phyloP scores from a whole-genome alignment of 108 stramenopile species.

The Schizochytrium sp. region DNA sequence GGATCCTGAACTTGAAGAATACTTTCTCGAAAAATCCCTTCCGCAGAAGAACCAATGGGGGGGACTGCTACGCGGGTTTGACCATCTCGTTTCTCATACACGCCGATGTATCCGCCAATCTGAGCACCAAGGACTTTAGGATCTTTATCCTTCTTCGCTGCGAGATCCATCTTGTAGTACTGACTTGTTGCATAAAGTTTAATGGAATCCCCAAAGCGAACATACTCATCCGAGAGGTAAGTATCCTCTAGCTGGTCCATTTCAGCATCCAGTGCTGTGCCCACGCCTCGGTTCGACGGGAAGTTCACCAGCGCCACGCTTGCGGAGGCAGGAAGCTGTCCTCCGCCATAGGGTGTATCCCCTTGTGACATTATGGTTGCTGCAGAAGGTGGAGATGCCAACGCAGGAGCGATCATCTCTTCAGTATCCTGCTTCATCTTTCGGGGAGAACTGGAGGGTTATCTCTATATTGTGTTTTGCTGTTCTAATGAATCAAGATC shows the following conservation, averaged over 20 bases:
- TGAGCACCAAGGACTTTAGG: not conserved
- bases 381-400: no score
- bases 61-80: slow-evolving; percentile 44
- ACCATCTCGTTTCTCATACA: slow-evolving; percentile 49
- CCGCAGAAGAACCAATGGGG: slow-evolving; percentile 33
- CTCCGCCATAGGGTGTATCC: no score
- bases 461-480: no score
- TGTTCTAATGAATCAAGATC: no score
- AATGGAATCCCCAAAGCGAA: slow-evolving; percentile 24
- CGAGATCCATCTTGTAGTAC: slow-evolving; percentile 39
- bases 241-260: not conserved
- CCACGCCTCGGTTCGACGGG: not conserved
- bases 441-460: no score
- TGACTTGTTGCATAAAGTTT: slow-evolving; percentile 50
- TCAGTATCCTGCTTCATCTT: no score
- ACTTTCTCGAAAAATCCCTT: slow-evolving; percentile 1
- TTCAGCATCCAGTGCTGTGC: slow-evolving; percentile 33
- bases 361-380: no score
- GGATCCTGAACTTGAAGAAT: slow-evolving; percentile 27
- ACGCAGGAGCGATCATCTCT: no score
- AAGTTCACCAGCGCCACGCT: no score
- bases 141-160: slow-evolving; percentile 25
- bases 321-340: no score
- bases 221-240: slow-evolving; percentile 41
- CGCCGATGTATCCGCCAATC: slow-evolving; percentile 59